phyloP scores from a whole-genome alignment of 2,329 filamentous ascomycete genomes.

The Aaosphaeria pasadenensis region DNA sequence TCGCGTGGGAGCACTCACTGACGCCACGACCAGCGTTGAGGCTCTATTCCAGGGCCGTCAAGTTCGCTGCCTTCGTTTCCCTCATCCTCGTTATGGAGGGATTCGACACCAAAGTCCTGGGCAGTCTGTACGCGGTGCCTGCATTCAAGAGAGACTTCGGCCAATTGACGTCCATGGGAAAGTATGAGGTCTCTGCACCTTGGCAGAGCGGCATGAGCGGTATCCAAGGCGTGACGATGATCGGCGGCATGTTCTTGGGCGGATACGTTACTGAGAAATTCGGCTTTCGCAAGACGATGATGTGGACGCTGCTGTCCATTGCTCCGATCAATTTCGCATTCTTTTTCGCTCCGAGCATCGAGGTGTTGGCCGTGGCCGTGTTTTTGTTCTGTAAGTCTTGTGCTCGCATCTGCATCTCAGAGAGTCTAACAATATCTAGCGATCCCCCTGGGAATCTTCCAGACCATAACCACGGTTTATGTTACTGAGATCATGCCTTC shows the following conservation, averaged over 20 bases:
- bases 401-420: too few species aligned
- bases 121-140: conserved; percentile 55
- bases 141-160: conserved; percentile 50
- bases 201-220: too few species aligned
- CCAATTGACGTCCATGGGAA: not conserved
- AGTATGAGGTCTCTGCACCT: too few species aligned
- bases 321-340: conserved; percentile 60
- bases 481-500: too few species aligned
- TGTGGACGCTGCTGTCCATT: conserved; percentile 53
- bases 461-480: too few species aligned
- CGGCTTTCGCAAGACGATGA: conserved; percentile 59
- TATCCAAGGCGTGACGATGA: too few species aligned
- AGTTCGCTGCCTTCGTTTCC: not conserved
- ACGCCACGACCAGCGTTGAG: not conserved
- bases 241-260: not conserved
- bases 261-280: conserved; percentile 22
- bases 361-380: conserved; percentile 19
- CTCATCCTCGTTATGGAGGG: conserved; percentile 55
- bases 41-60: not conserved
- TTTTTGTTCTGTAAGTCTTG: too few species aligned
- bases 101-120: conserved; percentile 61
- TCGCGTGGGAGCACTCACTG: not conserved
- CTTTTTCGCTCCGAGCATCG: conserved; percentile 52
- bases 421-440: too few species aligned
- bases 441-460: too few species aligned